These are phyloP conservation scores for Aspergillus ellipticus DNA, from an alignment of 495 filamentous ascomycete species.

Conservation along the genomic window DNA sequence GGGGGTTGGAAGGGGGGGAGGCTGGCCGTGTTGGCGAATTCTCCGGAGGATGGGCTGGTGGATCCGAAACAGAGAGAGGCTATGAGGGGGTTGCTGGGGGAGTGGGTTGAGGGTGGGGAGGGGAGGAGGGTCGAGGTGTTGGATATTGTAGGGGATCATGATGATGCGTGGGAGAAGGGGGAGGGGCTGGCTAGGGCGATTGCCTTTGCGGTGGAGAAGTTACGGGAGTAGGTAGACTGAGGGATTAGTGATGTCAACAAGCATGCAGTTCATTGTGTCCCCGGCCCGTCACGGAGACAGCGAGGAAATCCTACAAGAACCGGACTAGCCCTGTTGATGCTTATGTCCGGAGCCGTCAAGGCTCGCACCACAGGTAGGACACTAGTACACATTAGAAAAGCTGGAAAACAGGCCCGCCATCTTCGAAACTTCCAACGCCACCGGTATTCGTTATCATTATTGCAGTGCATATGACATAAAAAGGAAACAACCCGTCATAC, in stretches of 20 bases:
- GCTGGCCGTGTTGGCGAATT: constrained; percentile 57
- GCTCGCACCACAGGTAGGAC: constrained; percentile 5
- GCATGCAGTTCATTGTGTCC: background rate
- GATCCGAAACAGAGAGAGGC: constrained; percentile 48
- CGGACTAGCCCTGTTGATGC: background rate
- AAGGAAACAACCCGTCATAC: constrained; percentile 27
- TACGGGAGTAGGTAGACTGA: constrained; percentile 15
- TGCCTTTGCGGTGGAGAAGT: constrained; percentile 27
- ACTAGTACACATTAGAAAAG: constrained; percentile 26
- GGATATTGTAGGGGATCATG: constrained; percentile 57
- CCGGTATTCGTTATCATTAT: constrained; percentile 24
- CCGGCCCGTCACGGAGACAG: background rate
- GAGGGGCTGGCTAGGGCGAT: constrained; percentile 45
- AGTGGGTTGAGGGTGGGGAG: constrained; percentile 23
- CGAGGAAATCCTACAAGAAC: background rate
- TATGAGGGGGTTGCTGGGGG: constrained; percentile 40
- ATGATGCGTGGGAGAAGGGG: constrained; percentile 55
- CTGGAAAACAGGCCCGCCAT: constrained; percentile 27
- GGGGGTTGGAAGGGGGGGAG: constrained; percentile 39
- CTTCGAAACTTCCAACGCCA: constrained; percentile 28
- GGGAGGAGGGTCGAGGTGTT: constrained; percentile 32
- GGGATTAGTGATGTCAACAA: background rate
- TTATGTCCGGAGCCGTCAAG: constrained; percentile 7
- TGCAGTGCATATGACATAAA: constrained; percentile 21
- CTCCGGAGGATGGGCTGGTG: constrained; percentile 58